Evolutionary conservation across 2,329 filamentous ascomycete species (phyloP).

Genomic region (Apiospora hydei): DNA sequence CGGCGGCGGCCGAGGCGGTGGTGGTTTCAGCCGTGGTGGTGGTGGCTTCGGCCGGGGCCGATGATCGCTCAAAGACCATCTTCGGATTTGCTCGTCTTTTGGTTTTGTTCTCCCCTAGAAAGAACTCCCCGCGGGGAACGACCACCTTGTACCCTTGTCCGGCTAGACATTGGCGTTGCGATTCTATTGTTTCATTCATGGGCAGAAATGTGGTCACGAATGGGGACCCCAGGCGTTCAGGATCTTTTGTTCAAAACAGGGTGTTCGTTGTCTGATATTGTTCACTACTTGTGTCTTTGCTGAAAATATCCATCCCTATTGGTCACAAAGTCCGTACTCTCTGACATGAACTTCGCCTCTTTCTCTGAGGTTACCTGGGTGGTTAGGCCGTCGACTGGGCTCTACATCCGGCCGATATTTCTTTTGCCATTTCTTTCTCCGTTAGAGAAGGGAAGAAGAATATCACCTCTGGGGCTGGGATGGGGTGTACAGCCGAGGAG

Average conservation of each 20-base stretch:
- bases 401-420: neutral
- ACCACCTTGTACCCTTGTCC: conserved; percentile 19
- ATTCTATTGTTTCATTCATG: conserved; percentile 25
- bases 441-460: neutral
- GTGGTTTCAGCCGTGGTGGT: conserved; percentile 44
- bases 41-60: conserved; percentile 29
- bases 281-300: conserved; percentile 11
- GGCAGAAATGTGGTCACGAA: conserved; percentile 28
- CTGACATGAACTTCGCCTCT: neutral
- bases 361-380: neutral
- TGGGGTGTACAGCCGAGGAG: neutral
- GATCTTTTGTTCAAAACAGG: conserved; percentile 25
- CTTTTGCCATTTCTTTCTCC: neutral
- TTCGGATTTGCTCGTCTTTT: conserved; percentile 19
- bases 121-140: neutral
- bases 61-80: conserved; percentile 19
- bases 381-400: neutral
- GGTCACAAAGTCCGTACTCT: neutral
- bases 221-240: conserved; percentile 28
- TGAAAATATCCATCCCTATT: neutral
- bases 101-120: conserved; percentile 9
- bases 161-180: conserved; percentile 26
- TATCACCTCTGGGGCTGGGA: neutral
- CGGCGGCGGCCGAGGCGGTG: conserved; percentile 53
- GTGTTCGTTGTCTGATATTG: conserved; percentile 21